Conservation (phyloP, 805 yeast species). For the Saccharomycopsis amapae region DNA sequence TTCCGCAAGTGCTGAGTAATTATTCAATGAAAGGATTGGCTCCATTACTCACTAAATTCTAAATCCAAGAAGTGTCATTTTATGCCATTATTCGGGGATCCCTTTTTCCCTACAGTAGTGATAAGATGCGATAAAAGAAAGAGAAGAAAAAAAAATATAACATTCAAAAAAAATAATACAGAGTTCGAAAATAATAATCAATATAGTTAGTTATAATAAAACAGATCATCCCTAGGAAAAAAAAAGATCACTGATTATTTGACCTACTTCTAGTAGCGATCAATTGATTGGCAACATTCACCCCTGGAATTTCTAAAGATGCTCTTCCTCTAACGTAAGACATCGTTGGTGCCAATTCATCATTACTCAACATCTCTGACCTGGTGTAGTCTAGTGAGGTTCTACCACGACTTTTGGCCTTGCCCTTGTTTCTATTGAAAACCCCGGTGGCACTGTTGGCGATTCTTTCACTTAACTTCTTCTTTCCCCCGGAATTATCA, state of each 20-base stretch:
- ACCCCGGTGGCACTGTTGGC: not conserved
- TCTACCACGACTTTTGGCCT: not conserved
- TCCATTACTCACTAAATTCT: too few relatives aligned
- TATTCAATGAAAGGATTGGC: too few relatives aligned
- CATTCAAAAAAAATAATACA: not conserved
- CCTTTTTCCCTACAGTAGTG: too few relatives aligned
- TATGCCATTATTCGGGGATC: too few relatives aligned
- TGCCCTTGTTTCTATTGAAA: not conserved
- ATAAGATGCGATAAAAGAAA: too few relatives aligned
- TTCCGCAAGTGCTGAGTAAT: too few relatives aligned
- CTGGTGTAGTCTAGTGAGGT: slow-evolving; percentile 18
- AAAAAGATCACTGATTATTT: not conserved
- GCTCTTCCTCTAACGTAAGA: slow-evolving; percentile 17
- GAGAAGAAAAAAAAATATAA: not conserved
- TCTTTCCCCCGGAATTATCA: slow-evolving; percentile 2
- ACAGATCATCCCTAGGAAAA: not conserved
- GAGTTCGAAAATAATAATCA: not conserved
- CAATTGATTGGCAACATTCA: slow-evolving; percentile 16
- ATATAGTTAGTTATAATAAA: not conserved
- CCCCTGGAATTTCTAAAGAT: slow-evolving; percentile 21
- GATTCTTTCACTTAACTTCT: slow-evolving; percentile 8
- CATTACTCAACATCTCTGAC: slow-evolving; percentile 15
- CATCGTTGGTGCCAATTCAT: slow-evolving; percentile 16
- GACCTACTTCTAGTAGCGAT: slow-evolving; percentile 4
- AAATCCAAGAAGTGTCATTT: too few relatives aligned